Conservation (phyloP, 306 rosid genomes). For the Malus sieversii region DNA sequence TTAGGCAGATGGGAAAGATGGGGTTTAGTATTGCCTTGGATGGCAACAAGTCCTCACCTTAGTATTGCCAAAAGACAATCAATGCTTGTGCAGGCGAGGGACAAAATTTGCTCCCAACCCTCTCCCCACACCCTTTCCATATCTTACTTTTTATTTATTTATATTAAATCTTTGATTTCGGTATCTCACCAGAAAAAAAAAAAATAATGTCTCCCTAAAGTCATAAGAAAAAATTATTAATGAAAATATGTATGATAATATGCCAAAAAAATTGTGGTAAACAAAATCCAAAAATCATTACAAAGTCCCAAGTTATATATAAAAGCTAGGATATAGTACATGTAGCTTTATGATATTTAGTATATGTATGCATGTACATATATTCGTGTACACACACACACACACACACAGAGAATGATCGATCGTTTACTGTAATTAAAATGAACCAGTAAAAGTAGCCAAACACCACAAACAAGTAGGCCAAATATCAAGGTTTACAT, state of each 20-base stretch:
- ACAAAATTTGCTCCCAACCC: constrained; percentile 20
- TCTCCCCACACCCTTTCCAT: constrained; percentile 13
- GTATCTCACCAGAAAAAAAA: not conserved
- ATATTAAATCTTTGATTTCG: not conserved
- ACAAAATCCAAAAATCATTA: not conserved
- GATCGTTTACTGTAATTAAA: not conserved
- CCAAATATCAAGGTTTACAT: not conserved
- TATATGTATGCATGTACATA: no score
- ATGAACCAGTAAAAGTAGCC: not conserved
- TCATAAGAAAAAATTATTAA: no score
- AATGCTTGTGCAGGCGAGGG: constrained; percentile 39
- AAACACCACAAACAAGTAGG: not conserved
- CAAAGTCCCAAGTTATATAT: not conserved
- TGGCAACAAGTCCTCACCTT: not conserved
- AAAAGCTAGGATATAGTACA: not conserved
- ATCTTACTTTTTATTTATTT: not conserved
- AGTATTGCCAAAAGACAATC: constrained; percentile 36
- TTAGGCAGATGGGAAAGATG: not conserved
- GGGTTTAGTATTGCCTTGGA: constrained; percentile 1
- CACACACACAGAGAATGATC: not conserved
- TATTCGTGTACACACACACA: no score
- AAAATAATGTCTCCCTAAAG: not conserved
- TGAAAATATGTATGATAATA: no score
- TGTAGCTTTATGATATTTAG: not conserved
- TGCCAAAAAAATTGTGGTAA: no score